Evolutionary conservation across 805 yeast genomes (phyloP), one percentile per base, ranked within the genome.

Genomic region (Ascoidea rubescens): DNA sequence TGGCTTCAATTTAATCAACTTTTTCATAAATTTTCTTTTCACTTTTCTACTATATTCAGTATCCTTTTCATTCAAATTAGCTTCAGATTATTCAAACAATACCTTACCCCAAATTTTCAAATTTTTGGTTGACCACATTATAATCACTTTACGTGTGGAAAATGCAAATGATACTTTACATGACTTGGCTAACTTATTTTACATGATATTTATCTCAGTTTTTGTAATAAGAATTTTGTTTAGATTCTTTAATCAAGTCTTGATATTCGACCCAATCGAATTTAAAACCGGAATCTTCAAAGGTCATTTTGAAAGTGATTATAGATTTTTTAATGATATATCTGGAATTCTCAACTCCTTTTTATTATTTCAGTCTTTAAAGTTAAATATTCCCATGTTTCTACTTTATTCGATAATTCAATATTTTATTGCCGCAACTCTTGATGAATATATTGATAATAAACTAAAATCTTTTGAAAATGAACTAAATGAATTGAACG

Each of bases 331-430:
- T 5, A 60, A 68, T 10, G 74, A 71, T 51, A 49, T 74, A 1
- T 52, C 64, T 1, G 65, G 71, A 28, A 50, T 72, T 4, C n/a
- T 64, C 1, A 65, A 75, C 2, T 52, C 76, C 10, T 63, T 77
- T 45, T 64, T 82, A 31, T 63, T 82, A 6, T 75, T 75, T 51
- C 88, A 84, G 59, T 68, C 85, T 0, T 69, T 77, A 50, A 62
- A 70, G 31, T 73, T 70, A 49, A 75, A 77, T 54, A 75, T 82
- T 21, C 88, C 89, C 0, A 55, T 84, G 5, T 77, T 73, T 57
- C 48, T 72, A 7, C 57, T 71, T 1, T 75, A 71, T 58, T 60
- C 59, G 16, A 42, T 67, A 0, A 52, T 71, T 8, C 8, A 37
- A 37, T 37, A 37, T 37, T 8, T 10, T 10, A 37, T 37, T 37